phyloP scores from a whole-genome alignment of 2,329 filamentous ascomycete species.

The Cladophialophora chaetospira region DNA sequence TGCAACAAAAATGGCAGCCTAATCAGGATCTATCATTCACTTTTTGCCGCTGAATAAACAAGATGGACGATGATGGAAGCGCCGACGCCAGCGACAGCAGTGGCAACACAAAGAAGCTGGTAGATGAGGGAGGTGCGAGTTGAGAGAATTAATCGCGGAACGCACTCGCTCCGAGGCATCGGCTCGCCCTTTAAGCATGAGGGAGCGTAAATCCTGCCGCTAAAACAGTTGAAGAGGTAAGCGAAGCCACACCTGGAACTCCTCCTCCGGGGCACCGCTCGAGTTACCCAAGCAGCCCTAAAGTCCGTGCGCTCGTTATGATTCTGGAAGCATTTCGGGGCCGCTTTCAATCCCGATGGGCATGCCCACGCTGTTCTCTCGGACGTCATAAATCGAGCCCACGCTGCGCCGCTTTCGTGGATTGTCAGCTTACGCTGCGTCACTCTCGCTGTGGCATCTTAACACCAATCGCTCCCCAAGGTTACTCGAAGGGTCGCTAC shows the following conservation, averaged over 20 bases:
- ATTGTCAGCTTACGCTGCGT: slow-evolving; percentile 1
- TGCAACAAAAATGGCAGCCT: not conserved
- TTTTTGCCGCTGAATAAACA: slow-evolving; percentile 14
- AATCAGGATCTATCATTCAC: not conserved
- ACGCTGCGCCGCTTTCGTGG: not conserved
- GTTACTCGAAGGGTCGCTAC: slow-evolving; percentile 2
- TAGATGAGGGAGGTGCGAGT: not conserved
- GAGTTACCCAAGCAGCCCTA: not conserved
- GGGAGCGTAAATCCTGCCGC: not conserved
- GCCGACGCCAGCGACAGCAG: slow-evolving; percentile 2
- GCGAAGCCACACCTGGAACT: not conserved
- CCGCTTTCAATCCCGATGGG: not conserved
- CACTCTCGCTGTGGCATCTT: not conserved
- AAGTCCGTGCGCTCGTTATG: slow-evolving; percentile 2
- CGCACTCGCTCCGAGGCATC: not conserved
- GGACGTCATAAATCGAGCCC: not conserved
- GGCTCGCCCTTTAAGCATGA: not conserved
- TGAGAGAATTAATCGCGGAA: slow-evolving; percentile 1
- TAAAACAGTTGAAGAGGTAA: not conserved
- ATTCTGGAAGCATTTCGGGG: slow-evolving; percentile 8
- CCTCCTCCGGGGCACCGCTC: not conserved
- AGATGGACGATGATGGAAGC: slow-evolving; percentile 13
- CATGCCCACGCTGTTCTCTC: not conserved
- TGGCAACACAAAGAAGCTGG: not conserved
- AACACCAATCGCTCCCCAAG: not conserved